Evolutionary conservation across 306 rosid genomes (phyloP).

Genomic region (Quercus robur): DNA sequence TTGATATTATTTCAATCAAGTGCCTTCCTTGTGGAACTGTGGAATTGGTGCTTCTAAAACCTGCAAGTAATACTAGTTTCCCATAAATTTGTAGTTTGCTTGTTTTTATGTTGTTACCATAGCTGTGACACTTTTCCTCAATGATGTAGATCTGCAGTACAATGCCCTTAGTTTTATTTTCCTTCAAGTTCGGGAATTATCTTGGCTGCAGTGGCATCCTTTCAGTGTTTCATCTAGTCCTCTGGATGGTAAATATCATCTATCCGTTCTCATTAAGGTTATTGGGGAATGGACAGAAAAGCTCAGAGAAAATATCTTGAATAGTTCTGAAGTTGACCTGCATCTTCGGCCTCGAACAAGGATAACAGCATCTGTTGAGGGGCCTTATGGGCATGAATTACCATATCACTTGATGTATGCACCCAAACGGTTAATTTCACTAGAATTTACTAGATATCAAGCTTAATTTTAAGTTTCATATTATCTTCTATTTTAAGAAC

Average conservation of each 20-base stretch:
- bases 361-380: conserved; percentile 80
- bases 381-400: conserved; percentile 88
- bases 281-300: conserved; percentile 79
- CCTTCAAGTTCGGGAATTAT: conserved; percentile 75
- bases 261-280: conserved; percentile 78
- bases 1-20: conserved; percentile 69
- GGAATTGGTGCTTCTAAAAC: conserved; percentile 78
- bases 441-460: neutral
- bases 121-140: conserved; percentile 17
- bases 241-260: conserved; percentile 75
- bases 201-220: conserved; percentile 96
- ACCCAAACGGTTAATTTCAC: neutral
- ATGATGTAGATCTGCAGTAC: conserved; percentile 61
- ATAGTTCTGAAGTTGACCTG: conserved; percentile 25
- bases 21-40: conserved; percentile 84
- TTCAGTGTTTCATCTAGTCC: conserved; percentile 95
- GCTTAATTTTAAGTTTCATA: neutral
- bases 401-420: conserved; percentile 84
- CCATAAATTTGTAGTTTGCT: neutral
- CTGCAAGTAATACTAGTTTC: conserved; percentile 48
- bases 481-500: conserved; percentile 8
- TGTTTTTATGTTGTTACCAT: neutral
- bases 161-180: conserved; percentile 93
- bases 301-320: conserved; percentile 43
- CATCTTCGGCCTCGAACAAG: conserved; percentile 17